Conservation (phyloP, 306 rosid species). For the Lathyrus sativus region DNA sequence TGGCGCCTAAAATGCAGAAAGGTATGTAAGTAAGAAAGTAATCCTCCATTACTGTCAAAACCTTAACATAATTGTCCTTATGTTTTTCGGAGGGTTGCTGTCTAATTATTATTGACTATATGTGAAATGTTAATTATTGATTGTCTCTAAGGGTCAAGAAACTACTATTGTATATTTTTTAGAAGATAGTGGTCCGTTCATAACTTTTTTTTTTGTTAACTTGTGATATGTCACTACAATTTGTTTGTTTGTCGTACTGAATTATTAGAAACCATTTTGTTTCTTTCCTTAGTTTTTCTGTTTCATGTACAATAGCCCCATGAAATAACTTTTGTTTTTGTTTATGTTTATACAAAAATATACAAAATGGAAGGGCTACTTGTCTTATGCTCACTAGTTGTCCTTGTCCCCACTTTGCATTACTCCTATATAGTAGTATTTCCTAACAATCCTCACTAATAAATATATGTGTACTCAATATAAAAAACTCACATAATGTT, state of each 20-base stretch:
- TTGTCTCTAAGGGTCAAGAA: slow-evolving; percentile 6
- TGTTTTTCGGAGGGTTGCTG: slow-evolving; percentile 15
- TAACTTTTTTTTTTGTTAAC: slow-evolving; percentile 1
- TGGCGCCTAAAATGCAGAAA: neutral
- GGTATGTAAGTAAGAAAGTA: neutral
- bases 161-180: neutral
- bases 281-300: neutral
- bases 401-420: slow-evolving; percentile 32
- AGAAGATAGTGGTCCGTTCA: slow-evolving; percentile 7
- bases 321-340: neutral
- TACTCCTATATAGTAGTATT: neutral
- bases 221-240: slow-evolving; percentile 23
- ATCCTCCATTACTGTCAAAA: neutral
- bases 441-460: neutral
- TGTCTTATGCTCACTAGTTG: slow-evolving; percentile 37
- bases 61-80: slow-evolving; percentile 8
- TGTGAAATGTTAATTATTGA: slow-evolving; percentile 8
- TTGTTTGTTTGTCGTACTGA: slow-evolving; percentile 37
- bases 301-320: neutral
- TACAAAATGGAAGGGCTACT: slow-evolving; percentile 2
- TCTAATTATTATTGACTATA: neutral
- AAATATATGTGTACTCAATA: neutral
- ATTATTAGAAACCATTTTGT: slow-evolving; percentile 35
- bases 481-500: no score
- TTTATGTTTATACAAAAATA: neutral